Evolutionary conservation across 768 basidiomycete species (phyloP).

Genomic region (Podaxis carcinomalis): DNA sequence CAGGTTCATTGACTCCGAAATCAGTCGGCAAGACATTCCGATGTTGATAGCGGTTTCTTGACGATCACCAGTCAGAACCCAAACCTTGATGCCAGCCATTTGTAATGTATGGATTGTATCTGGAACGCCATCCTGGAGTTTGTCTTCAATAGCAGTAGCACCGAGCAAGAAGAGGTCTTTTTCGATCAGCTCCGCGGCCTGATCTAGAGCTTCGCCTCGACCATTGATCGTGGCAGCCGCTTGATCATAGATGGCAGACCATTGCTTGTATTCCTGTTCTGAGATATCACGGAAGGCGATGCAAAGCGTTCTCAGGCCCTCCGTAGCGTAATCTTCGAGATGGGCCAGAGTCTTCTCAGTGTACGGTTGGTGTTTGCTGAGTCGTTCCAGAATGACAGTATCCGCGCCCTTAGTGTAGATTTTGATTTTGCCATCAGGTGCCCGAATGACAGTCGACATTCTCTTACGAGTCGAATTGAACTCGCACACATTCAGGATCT

Average conservation of each 20-base stretch:
- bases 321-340: constrained; percentile 97
- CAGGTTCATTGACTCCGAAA: constrained; percentile 98
- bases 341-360: constrained; percentile 85
- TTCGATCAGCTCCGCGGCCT: constrained; percentile 94
- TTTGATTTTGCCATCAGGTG: constrained; percentile 88
- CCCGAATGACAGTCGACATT: constrained; percentile 93
- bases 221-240: constrained; percentile 96
- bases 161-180: constrained; percentile 90
- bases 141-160: constrained; percentile 98
- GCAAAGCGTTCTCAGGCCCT: constrained; percentile 95
- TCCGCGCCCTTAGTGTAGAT: constrained; percentile 97
- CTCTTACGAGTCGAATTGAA: constrained; percentile 98
- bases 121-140: constrained; percentile 96
- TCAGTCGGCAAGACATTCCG: constrained; percentile 94
- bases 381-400: constrained; percentile 91
- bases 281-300: constrained; percentile 92
- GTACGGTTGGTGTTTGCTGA: constrained; percentile 81
- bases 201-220: constrained; percentile 90
- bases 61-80: constrained; percentile 97
- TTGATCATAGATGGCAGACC: constrained; percentile 84
- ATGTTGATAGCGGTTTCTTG: constrained; percentile 99
- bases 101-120: constrained; percentile 97
- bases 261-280: constrained; percentile 85
- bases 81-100: constrained; percentile 98
- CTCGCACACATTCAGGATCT: constrained; percentile 95